These are phyloP conservation scores for Diddensiella caesifluorescens DNA, from an alignment of 805 yeast species.

Conservation along the genomic window DNA sequence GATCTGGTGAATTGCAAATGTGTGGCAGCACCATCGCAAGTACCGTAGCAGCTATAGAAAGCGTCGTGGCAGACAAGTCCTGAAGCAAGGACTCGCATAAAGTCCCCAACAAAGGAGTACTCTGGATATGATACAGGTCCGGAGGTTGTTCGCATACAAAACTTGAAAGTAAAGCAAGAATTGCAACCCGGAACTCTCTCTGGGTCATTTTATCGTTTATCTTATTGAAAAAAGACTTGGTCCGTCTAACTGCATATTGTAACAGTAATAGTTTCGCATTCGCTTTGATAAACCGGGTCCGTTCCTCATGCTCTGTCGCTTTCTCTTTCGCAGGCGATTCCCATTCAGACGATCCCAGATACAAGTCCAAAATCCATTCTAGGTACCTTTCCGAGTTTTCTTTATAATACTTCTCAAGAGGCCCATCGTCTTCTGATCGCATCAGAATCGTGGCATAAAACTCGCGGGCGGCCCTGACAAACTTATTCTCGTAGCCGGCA, in stretches of 20 bases:
- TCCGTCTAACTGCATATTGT: slow-evolving; percentile 39
- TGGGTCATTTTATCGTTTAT: slow-evolving; percentile 35
- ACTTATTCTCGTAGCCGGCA: slow-evolving; percentile 44
- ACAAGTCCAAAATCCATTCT: slow-evolving; percentile 25
- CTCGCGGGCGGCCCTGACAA: slow-evolving; percentile 33
- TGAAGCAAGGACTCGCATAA: slow-evolving; percentile 37
- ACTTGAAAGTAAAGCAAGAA: slow-evolving; percentile 38
- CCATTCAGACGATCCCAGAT: slow-evolving; percentile 16
- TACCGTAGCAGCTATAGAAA: slow-evolving; percentile 36
- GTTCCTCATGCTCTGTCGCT: slow-evolving; percentile 37
- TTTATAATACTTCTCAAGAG: slow-evolving; percentile 15
- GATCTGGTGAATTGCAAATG: slow-evolving; percentile 33
- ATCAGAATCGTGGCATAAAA: slow-evolving; percentile 29
- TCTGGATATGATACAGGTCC: slow-evolving; percentile 31
- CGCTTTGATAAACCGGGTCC: slow-evolving; percentile 42
- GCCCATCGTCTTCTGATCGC: slow-evolving; percentile 22
- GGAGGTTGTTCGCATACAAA: slow-evolving; percentile 33
- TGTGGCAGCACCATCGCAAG: slow-evolving; percentile 44
- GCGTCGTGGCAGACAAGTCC: slow-evolving; percentile 39
- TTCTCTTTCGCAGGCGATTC: slow-evolving; percentile 29
- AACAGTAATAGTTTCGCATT: slow-evolving; percentile 41
- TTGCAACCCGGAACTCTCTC: slow-evolving; percentile 35
- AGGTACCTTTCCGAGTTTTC: slow-evolving; percentile 21
- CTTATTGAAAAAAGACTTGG: slow-evolving; percentile 35
- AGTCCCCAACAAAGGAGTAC: slow-evolving; percentile 36